Evolutionary conservation across 192 early-diverging fungal genomes (phyloP).

Genomic region (Rhizophagus sp.): DNA sequence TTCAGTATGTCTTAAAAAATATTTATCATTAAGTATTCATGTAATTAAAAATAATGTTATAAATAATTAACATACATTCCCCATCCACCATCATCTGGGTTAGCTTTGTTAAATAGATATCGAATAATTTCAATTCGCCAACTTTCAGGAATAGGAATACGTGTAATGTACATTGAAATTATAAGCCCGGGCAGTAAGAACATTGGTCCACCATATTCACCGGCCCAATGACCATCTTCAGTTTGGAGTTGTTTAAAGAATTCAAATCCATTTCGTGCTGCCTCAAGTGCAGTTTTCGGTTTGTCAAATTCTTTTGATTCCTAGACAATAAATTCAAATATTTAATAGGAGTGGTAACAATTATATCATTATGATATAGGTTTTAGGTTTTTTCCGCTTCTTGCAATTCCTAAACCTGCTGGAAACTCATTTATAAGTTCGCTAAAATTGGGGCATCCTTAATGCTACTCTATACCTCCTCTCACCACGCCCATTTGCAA

Average conservation of each 20-base stretch:
- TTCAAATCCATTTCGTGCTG: constrained; percentile 89
- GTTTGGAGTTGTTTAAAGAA: constrained; percentile 90
- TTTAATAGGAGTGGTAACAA: not conserved
- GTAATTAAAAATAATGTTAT: not conserved
- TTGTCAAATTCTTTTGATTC: constrained; percentile 39
- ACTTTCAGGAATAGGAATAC: constrained; percentile 61
- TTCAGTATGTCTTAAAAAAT: constrained; percentile 76
- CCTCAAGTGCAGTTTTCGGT: constrained; percentile 71
- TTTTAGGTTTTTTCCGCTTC: no score
- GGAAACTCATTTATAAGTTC: no score
- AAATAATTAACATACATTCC: constrained; percentile 67
- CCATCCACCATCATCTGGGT: constrained; percentile 92
- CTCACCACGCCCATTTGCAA: no score
- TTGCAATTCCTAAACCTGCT: no score
- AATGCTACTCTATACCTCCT: no score
- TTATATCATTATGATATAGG: no score
- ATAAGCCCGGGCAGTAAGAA: constrained; percentile 92
- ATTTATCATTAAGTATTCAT: no score
- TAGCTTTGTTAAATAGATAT: constrained; percentile 83
- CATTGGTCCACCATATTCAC: constrained; percentile 97
- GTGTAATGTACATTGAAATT: constrained; percentile 87
- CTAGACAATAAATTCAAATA: constrained; percentile 42
- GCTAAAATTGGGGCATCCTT: no score
- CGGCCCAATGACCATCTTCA: constrained; percentile 92
- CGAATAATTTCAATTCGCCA: constrained; percentile 78